Base-by-base conservation (phyloP, 495 filamentous ascomycete species). In the Neurospora sp. region DNA sequence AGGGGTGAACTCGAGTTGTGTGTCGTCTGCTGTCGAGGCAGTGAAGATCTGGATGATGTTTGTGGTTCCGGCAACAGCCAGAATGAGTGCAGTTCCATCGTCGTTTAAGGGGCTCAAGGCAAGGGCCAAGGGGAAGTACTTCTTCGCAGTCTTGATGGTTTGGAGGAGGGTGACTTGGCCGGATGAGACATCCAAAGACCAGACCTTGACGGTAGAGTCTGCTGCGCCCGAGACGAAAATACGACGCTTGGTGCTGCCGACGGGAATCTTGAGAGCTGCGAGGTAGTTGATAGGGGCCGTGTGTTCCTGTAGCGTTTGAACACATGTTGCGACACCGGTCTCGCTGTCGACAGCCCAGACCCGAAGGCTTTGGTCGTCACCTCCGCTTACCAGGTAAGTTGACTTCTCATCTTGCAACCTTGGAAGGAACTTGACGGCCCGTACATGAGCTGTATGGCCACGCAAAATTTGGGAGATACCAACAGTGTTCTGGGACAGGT, bases 31-130 rank as follows among this genome's bases (percentile, higher is more conserved):
- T 41, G 86, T 80, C 11, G 72, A 59, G 7, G 89, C 82, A 48
- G 91, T 87, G 75, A 91, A 97, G 3, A 98, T 84, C 69, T 97
- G 92, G 39, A 98, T 87, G 18, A 84, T 85, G 44, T 90, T 90
- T 54, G 87, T 90, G 6, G 96, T 98, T 16, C 96, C 96, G 1
- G 90, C 92, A 39, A 92, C 91, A 4, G 96, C 96, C 48, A 99
- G 85, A 12, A 94, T 83, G 54, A 88, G 76, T 8, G 85, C 82
- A n/a, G 85, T 79, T 4, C 81, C 81, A 31, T 83, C 79, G 20
- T 77, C 77, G 54, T 88, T 84, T 37, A 94, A 84, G 9, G 79
- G 76, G 75, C 85, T 84, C 73, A 98, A 76, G 3, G 94, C 91
- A 59, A 96, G 73, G 9, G 91, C 82, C 42, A 98, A 82, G 2